Percentiles rank a stretch among this genome's conserved stretches.
Evolutionary conservation across 2,329 filamentous ascomycete species (phyloP).

Genomic region (Capronia coronata): DNA sequence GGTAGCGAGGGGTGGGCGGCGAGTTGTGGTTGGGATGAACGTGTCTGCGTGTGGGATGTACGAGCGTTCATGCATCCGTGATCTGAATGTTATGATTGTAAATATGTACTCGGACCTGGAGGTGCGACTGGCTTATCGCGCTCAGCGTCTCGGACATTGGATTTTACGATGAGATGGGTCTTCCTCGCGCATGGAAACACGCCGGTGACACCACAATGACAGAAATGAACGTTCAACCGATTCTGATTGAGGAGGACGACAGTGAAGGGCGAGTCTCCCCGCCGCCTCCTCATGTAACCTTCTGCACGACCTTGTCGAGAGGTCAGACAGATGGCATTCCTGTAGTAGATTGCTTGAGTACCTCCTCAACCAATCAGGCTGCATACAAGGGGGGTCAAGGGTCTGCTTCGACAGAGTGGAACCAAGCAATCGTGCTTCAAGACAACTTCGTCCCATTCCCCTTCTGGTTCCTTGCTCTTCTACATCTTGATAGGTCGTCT

Average conservation of each 20-base stretch:
- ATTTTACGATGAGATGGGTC: too few species aligned
- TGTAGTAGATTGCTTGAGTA: too few species aligned
- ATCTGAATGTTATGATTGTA: not conserved
- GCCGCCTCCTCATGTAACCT: too few species aligned
- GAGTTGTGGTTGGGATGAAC: slow-evolving; percentile 89
- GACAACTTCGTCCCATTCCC: too few species aligned
- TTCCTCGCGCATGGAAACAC: too few species aligned
- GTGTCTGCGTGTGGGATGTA: slow-evolving; percentile 86
- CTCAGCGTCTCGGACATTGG: too few species aligned
- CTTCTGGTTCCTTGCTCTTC: not conserved
- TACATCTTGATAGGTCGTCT: slow-evolving; percentile 15
- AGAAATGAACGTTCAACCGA: not conserved
- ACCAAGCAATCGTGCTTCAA: not conserved
- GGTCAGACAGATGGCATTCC: too few species aligned
- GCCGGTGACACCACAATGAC: not conserved
- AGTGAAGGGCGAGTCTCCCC: too few species aligned
- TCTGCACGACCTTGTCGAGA: too few species aligned
- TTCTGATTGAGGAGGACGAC: not conserved
- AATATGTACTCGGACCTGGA: not conserved
- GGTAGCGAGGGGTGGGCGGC: slow-evolving; percentile 93
- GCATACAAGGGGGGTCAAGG: too few species aligned
- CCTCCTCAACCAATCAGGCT: too few species aligned
- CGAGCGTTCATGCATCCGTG: slow-evolving; percentile 51
- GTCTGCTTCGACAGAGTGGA: too few species aligned
- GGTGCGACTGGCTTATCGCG: not conserved